These are phyloP conservation scores for Phaeosphaeriaceae sp. DNA, from an alignment of 2,329 filamentous ascomycete genomes.

Conservation along the genomic window DNA sequence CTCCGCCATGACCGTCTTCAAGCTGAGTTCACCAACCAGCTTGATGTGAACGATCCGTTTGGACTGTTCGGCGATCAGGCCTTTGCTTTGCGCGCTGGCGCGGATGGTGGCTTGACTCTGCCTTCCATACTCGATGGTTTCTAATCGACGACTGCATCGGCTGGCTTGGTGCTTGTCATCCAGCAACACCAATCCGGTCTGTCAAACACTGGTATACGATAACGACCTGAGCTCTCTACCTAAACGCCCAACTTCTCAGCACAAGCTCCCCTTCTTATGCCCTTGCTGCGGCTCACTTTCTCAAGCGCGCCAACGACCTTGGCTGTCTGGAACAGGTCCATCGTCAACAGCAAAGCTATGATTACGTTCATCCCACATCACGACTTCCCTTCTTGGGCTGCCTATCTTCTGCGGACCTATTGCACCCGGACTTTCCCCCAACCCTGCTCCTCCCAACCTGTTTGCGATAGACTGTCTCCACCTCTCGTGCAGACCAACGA, in stretches of 20 bases:
- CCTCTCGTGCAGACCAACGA: neutral
- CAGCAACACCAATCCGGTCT: no score
- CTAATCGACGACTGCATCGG: neutral
- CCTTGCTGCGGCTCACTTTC: neutral
- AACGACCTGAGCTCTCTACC: no score
- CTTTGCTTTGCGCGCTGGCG: neutral
- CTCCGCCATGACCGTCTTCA: conserved; percentile 16
- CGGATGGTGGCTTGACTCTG: neutral
- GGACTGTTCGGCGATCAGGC: neutral
- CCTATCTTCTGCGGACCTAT: no score
- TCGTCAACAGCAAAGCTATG: no score
- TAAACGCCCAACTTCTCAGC: neutral
- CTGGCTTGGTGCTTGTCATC: no score
- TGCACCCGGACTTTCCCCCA: no score
- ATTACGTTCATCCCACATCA: no score
- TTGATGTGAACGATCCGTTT: neutral
- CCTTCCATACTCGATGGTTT: neutral
- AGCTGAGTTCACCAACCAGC: neutral
- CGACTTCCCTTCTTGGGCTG: no score
- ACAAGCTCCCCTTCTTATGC: neutral
- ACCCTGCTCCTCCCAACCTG: neutral
- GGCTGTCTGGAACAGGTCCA: neutral
- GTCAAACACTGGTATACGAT: no score
- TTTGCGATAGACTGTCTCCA: neutral
- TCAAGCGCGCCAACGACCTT: neutral